These are phyloP conservation scores for Neurospora crassa DNA, from an alignment of 2,329 filamentous ascomycete species.

Conservation along the genomic window DNA sequence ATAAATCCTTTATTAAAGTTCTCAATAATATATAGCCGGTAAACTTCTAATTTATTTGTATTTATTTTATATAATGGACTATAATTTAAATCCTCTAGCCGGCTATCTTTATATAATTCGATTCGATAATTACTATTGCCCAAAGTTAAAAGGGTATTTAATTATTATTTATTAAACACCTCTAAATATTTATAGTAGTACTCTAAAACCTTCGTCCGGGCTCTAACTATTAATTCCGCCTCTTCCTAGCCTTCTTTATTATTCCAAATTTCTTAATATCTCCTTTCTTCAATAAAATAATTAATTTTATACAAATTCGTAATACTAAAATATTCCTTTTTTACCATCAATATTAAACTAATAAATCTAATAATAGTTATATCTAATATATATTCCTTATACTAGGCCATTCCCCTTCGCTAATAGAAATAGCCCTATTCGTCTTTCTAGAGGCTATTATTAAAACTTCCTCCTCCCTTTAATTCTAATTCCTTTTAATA, in stretches of 20 bases:
- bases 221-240: neutral
- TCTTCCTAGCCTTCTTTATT: neutral
- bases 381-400: neutral
- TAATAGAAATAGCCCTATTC: neutral
- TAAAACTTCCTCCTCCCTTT: neutral
- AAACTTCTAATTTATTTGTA: neutral
- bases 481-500: neutral
- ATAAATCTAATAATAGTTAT: neutral
- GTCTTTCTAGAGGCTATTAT: neutral
- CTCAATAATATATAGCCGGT: neutral
- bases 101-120: neutral
- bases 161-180: neutral
- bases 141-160: fast-evolving
- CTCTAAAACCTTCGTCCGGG: neutral
- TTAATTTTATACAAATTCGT: neutral
- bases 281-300: neutral
- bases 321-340: neutral
- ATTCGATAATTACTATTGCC: neutral
- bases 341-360: neutral
- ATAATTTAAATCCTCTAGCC: neutral
- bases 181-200: neutral
- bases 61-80: slow-evolving; percentile 2
- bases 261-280: neutral
- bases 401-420: neutral
- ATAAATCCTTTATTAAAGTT: slow-evolving; percentile 4